phyloP scores from a whole-genome alignment of 768 basidiomycete species.

The Boletus huronensis region DNA sequence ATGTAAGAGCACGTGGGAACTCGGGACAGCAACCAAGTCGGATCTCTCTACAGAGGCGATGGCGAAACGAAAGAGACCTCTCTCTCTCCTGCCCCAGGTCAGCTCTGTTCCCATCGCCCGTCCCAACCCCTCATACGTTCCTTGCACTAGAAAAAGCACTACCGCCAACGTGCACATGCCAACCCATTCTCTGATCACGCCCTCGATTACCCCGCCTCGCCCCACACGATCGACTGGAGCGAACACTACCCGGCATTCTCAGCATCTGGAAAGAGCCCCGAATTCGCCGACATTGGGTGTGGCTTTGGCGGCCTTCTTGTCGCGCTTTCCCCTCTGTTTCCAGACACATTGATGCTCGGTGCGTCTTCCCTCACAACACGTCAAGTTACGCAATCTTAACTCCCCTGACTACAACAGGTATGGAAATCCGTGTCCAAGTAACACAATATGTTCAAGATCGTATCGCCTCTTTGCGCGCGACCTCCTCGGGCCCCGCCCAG shows the following conservation, averaged over 20 bases:
- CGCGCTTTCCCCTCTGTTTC: constrained; percentile 84
- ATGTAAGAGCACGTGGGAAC: constrained; percentile 13
- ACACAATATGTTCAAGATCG: constrained; percentile 95
- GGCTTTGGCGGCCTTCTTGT: constrained; percentile 95
- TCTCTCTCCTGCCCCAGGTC: constrained; percentile 50
- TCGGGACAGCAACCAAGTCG: background rate
- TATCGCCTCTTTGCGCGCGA: constrained; percentile 86
- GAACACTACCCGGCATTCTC: constrained; percentile 75
- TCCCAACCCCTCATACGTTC: background rate
- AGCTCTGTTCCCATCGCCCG: background rate
- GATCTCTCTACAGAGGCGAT: constrained; percentile 1
- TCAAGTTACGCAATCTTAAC: background rate
- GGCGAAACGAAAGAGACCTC: constrained; percentile 28
- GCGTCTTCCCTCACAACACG: constrained; percentile 23
- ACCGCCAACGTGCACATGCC: constrained; percentile 79
- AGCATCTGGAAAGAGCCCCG: constrained; percentile 61
- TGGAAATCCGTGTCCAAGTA: constrained; percentile 97
- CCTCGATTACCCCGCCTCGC: constrained; percentile 81
- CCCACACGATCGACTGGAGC: constrained; percentile 75
- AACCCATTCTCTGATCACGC: constrained; percentile 88
- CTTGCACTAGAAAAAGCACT: constrained; percentile 67
- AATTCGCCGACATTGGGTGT: constrained; percentile 96
- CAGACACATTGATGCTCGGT: constrained; percentile 94
- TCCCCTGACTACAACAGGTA: constrained; percentile 47
- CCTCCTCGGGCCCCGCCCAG: constrained; percentile 30